Evolutionary conservation across 1,284 basidiomycete genomes (phyloP), one percentile per base, ranked within the genome.

Genomic region (Cryptococcus sp.): DNA sequence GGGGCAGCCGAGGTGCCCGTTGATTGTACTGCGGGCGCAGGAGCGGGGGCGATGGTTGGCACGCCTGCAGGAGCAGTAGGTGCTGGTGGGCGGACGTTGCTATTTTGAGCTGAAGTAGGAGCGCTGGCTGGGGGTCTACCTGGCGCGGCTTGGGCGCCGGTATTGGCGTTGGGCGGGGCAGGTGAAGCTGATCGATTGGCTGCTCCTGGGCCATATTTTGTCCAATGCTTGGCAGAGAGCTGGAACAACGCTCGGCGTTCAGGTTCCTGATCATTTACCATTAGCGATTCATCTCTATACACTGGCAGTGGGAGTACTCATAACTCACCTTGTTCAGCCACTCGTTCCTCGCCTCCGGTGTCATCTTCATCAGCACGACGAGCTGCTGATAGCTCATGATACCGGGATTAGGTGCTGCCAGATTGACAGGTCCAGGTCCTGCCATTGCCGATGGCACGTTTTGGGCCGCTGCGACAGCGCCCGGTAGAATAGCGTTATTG

Each of bases 181-280:
- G 30, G 30, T 10, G 30, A 35, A 10, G 30, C 30, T 35, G 30
- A 35, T 10, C 30, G 30, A 35, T 35, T 35, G 30, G 30, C 30
- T 35, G 30, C 30, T 35, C 30, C 30, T 10, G 30, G 30, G 8
- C 30, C 30, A 8, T 27, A 27, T 35, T n/a, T 46, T 54, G 46
- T 25, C 60, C 60, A 62, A 47, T 62, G 58, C 27, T 55, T 55
- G 27, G 54, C n/a, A 8, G 60, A 62, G 8, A 47, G 11, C 30
- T 47, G 51, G 49, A 58, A 62, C 19, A 50, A 47, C 19, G 38
- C 27, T 38, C 43, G 46, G 20, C 60, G 46, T 22, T n/a, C 23
- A 35, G 60, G 52, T n/a, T 61, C 60, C 60, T 61, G 43, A n/a
- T 19, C 30, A 35, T 17, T 7, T 27, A 19, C 35, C 42, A 30